Conservation (phyloP, 2,329 filamentous ascomycete genomes). For the Colletotrichum sp. region DNA sequence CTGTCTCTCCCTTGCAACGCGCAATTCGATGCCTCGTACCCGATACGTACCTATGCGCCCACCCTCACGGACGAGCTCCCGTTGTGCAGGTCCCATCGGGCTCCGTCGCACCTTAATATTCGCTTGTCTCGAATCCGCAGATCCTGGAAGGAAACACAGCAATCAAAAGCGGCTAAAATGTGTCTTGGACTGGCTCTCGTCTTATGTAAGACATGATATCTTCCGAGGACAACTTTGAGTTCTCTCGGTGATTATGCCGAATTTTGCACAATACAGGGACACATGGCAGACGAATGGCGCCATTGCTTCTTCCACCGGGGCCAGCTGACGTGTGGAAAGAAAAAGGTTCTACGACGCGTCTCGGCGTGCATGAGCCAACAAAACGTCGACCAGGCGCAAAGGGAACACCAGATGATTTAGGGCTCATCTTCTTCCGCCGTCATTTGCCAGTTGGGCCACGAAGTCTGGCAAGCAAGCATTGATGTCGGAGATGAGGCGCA, state of each 20-base stretch:
- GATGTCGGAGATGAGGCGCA: constrained; percentile 42
- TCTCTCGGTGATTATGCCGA: background rate
- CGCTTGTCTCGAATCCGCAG: constrained; percentile 3
- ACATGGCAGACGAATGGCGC: background rate
- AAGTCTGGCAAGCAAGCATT: constrained; percentile 29
- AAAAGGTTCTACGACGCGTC: background rate
- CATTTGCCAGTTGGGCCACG: background rate
- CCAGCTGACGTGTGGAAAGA: background rate
- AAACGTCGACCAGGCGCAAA: background rate
- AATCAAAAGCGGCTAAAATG: background rate
- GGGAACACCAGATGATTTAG: background rate
- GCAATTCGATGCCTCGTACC: background rate
- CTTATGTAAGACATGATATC: background rate
- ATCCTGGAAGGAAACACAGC: background rate
- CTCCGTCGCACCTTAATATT: background rate
- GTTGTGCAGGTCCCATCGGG: background rate
- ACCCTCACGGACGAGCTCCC: background rate
- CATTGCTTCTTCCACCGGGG: background rate
- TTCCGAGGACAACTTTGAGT: background rate
- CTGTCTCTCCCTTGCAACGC: background rate
- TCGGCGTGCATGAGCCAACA: background rate
- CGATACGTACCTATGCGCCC: background rate
- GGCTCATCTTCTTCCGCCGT: background rate
- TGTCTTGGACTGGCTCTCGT: background rate
- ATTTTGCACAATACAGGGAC: background rate